Evolutionary conservation across 768 basidiomycete species (phyloP), one percentile per base, ranked within the genome.

Genomic region (Termitomyces sp.): DNA sequence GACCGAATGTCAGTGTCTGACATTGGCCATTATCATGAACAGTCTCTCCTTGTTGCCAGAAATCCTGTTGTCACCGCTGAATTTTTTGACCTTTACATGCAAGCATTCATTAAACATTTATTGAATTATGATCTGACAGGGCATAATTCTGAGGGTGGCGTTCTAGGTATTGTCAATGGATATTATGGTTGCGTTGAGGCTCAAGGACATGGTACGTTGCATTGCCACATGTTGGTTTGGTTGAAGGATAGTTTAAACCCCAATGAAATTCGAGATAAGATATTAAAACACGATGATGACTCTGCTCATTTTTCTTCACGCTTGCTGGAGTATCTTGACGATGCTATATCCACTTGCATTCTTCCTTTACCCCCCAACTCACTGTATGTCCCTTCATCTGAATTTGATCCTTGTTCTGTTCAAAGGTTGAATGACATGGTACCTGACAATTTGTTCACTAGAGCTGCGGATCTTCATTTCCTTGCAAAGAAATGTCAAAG

Each of bases 1-100:
- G 78, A 39, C 39, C n/a, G n/a, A n/a, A n/a, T n/a, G n/a, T n/a
- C n/a, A n/a, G n/a, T 73, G 0, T 44, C 69, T 9, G 28, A 28
- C 4, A 28, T 28, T 28, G 28, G 28, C 4, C 28, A 4, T 4
- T 28, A 28, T 28, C 28, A 28, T 28, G 28, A 28, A 4, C 28
- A 28, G 4, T 28, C 4, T 2, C 28, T 28, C 28, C 61, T 77
- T 0, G 49, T 81, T 7, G 79, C 81, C 0, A 61, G 70, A 49
- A 77, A 82, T 66, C 80, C 81, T 0, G 57, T 63, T 7, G 60
- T 76, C 0, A 76, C 75, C 1, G 75, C 76, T 0, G 62, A 72
- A 18, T 81, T 28, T 28, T 28, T 28, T 28, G 4, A 28, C 28
- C 2, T 4, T 2, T 28, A 28, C 28, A 28, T 28, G 67, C 66